Evolutionary conservation across 306 rosid species (phyloP).

Genomic region (Arachis stenosperma): DNA sequence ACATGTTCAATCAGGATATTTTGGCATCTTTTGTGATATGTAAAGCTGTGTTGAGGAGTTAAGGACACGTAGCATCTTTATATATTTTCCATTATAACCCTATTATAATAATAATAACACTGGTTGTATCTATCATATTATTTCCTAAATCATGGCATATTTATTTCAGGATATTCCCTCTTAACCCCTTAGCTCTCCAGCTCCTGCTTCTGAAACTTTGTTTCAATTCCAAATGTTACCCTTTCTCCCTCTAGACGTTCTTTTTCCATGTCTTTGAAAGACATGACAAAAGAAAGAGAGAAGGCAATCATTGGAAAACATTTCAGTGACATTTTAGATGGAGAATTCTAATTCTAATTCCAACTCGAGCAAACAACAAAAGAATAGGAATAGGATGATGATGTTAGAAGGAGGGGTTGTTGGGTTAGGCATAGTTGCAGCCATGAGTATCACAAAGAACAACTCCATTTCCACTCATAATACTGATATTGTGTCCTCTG

Average conservation of each 20-base stretch:
- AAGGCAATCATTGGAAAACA: not conserved
- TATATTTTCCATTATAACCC: not conserved
- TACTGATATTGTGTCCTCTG: conserved; percentile 55
- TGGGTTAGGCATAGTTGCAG: conserved; percentile 75
- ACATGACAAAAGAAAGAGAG: not conserved
- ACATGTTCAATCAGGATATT: conserved; percentile 3
- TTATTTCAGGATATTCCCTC: conserved; percentile 5
- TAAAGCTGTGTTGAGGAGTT: not conserved
- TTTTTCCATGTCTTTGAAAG: conserved; percentile 11
- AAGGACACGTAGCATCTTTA: conserved; percentile 1
- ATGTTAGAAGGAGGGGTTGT: conserved; percentile 60
- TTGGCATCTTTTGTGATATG: conserved; percentile 5
- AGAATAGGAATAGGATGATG: conserved; percentile 35
- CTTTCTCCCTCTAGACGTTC: not conserved
- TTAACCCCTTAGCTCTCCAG: not conserved
- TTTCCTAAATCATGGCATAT: not conserved
- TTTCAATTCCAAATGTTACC: conserved; percentile 5
- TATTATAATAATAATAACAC: not conserved
- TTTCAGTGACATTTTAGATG: conserved; percentile 9
- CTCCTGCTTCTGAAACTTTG: not conserved
- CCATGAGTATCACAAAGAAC: conserved; percentile 44
- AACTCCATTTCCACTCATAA: not conserved
- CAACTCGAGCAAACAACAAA: conserved; percentile 43
- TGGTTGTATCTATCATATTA: not conserved
- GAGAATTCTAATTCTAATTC: conserved; percentile 41